A percentile compares a stretch with the other conserved stretches of the same genome.
These are phyloP conservation scores for Ricinus communis DNA, from an alignment of 345 rosid genomes.

Conservation along the genomic window DNA sequence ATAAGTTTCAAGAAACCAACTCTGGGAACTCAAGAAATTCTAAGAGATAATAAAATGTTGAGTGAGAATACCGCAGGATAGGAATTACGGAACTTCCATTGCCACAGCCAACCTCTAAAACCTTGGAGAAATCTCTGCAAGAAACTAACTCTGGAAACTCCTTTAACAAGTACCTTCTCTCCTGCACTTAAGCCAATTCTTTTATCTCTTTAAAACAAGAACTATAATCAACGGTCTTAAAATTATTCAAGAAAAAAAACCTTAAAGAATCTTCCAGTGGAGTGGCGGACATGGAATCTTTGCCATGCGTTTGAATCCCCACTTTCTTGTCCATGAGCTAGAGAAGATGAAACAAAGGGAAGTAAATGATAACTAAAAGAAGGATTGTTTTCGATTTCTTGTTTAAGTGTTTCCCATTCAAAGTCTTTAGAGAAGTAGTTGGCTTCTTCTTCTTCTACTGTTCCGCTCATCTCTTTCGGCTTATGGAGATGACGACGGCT, in stretches of 20 bases:
- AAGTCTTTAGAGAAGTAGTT: conserved; percentile 86
- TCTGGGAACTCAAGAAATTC: no score
- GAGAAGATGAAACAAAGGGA: conserved; percentile 30
- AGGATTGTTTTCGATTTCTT: conserved; percentile 55
- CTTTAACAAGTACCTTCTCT: conserved; percentile 82
- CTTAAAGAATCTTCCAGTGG: conserved; percentile 92
- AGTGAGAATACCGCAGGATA: conserved; percentile 55
- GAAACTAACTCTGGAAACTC: conserved; percentile 82
- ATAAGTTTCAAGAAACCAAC: neutral
- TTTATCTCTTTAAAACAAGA: neutral
- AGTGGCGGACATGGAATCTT: conserved; percentile 68
- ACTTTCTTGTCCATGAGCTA: neutral
- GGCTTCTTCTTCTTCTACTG: conserved; percentile 35
- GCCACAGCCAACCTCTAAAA: conserved; percentile 91
- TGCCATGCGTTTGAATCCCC: conserved; percentile 62
- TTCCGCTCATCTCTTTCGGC: conserved; percentile 8
- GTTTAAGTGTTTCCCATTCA: conserved; percentile 65
- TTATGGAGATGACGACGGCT: neutral
- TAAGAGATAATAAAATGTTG: neutral
- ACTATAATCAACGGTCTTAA: neutral
- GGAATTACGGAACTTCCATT: conserved; percentile 85
- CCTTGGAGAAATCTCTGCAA: conserved; percentile 44
- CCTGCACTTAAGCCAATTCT: conserved; percentile 38
- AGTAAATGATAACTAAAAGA: conserved; percentile 56
- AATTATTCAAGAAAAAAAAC: conserved; percentile 24